Base-by-base conservation (phyloP, 2,329 filamentous ascomycete species). In the Cadophora gregata region DNA sequence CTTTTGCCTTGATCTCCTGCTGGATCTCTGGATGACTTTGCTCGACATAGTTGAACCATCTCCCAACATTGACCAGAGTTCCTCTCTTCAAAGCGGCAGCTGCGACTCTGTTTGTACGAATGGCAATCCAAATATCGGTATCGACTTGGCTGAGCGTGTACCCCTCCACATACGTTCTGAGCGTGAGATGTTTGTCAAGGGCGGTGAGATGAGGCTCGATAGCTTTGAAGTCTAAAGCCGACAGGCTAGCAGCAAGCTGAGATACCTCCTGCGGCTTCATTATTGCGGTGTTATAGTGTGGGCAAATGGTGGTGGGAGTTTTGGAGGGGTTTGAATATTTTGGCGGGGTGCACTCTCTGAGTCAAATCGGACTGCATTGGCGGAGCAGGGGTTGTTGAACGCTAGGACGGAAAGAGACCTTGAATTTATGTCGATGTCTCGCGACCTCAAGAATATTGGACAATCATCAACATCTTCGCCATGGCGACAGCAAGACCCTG, bases 41-140 rank as follows among this genome's bases (percentile, higher is more conserved):
- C 79, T 97, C 93, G 72, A 98, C 84, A 78, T 91, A 97, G 74
- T 84, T 86, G 80, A 94, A 97, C 95, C 95, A 98, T 71, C 95
- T 88, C 63, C 88, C 87, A 68, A 97, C 79, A 79, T 96, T 97
- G 67, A 86, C 83, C 72, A 95, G 87, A 31, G 87, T 82, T 53
- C 90, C 91, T 80, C 93, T 92, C 80, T 92, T 92, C 74, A 97
- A 85, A 73, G 92, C 92, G 4, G 92, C 88, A 72, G 91, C 85
- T 21, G 92, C 91, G n/a, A 93, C 92, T 69, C 92, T 90, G 82
- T 97, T 97, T 74, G 87, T 89, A 65, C 92, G 90, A 63, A 97
- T 85, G 5, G 91, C 89, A 74, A 90, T 87, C 93, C 93, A 98
- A 70, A 97, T 85, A 75, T 90, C 90, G 70, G 89, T 86, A 79